Evolutionary conservation across 1,284 basidiomycete species (phyloP), one percentile per base, ranked within the genome.

Genomic region (Malassezia globosa): DNA sequence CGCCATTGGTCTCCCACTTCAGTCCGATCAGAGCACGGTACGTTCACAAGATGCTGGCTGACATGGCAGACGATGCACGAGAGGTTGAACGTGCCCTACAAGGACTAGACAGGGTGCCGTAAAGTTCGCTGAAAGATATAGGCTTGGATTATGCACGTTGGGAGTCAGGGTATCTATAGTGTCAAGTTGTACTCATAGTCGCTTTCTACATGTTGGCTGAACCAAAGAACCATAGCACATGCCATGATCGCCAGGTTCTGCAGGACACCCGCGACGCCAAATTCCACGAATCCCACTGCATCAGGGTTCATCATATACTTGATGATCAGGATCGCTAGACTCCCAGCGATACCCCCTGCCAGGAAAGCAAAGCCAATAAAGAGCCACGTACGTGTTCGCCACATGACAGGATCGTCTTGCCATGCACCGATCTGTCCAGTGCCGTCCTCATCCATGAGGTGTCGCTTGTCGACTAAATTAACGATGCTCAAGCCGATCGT

Each of bases 361-460:
- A 96, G 87, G 43, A 96, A 74, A 0, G 92, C 89, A 66, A 97
- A 95, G 0, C 92, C 92, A 55, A 96, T 80, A 74, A 97, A 97
- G 60, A 96, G 74, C 61, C 92, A 81, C 54, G 92, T 74, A 27
- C 89, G 76, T 3, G 90, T 89, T 54, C 86, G 78, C 85, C 87
- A 92, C 14, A 90, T 87, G 1, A 87, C 56, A 19, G 55, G 56
- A 37, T 69, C 84, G 5, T 81, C 76, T 33, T 59, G 59, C 34
- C 64, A 65, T 22, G 55, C 53, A 24, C 60, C 61, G 0, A 59
- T 48, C 18, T 10, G 11, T 23, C 46, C 37, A 4, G 51, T 21
- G 10, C 14, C 27, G 24, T 64, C 66, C 8, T 89, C 84, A 34
- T 64, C 63, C 21, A 81, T 77, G 46, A 96, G 78, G 37, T 87